Conservation (phyloP, 768 basidiomycete species). For the Trametes cinnabarina region DNA sequence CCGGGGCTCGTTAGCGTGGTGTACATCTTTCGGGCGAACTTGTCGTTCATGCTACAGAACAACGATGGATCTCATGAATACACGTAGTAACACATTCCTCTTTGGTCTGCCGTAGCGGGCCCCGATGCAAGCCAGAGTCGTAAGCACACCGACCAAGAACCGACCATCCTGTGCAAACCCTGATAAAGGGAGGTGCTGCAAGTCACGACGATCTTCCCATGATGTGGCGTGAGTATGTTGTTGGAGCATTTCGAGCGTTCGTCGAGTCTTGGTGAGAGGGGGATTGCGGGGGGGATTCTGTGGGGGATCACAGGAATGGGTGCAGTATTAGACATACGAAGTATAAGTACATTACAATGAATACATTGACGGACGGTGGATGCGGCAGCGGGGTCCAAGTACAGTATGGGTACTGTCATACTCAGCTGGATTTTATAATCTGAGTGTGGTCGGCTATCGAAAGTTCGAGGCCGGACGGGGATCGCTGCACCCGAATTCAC, state of each 20-base stretch:
- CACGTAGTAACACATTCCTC: background rate
- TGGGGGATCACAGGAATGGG: background rate
- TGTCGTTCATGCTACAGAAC: background rate
- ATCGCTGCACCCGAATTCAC: slow-evolving; percentile 19
- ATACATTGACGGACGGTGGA: too few species aligned
- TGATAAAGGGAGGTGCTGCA: background rate
- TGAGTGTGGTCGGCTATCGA: slow-evolving; percentile 19
- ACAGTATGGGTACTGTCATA: too few species aligned
- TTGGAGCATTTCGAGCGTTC: background rate
- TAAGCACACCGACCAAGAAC: background rate
- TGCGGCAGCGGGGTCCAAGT: too few species aligned
- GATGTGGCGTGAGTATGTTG: background rate
- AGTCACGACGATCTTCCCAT: slow-evolving; percentile 5
- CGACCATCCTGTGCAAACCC: background rate
- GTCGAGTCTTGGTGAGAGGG: background rate
- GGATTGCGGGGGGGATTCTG: background rate
- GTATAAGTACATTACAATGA: too few species aligned
- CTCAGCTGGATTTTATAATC: slow-evolving; percentile 6
- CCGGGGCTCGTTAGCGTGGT: slow-evolving; percentile 84
- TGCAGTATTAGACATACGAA: too few species aligned
- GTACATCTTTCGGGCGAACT: slow-evolving; percentile 51
- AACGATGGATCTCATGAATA: slow-evolving; percentile 3
- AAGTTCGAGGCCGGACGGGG: slow-evolving; percentile 20
- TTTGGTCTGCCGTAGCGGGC: background rate
- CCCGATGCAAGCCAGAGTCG: background rate